Conservation (phyloP, 73 alveolate genomes). For the Paramecium pentaurelia region DNA sequence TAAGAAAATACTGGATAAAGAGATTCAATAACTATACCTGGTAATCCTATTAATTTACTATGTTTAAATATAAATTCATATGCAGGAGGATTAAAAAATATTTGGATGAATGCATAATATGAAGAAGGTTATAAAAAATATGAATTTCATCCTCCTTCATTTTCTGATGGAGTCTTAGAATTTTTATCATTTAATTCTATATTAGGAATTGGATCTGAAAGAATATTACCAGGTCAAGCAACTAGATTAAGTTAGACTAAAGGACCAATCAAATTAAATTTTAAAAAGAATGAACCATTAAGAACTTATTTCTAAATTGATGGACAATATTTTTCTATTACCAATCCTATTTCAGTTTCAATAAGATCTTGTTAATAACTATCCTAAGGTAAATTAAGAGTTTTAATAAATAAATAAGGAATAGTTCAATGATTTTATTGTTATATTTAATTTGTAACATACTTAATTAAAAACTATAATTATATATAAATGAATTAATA, state of each 20-base stretch:
- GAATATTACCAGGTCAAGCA: slow-evolving; percentile 64
- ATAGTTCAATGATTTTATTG: background rate
- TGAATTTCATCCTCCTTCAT: slow-evolving; percentile 47
- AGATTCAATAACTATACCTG: slow-evolving; percentile 76
- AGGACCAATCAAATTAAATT: slow-evolving; percentile 66
- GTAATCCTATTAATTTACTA: slow-evolving; percentile 48
- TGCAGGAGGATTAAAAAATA: slow-evolving; percentile 86
- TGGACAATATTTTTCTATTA: slow-evolving; percentile 70
- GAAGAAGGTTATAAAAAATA: slow-evolving; percentile 17
- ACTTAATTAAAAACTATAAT: background rate
- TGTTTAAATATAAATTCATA: slow-evolving; percentile 78
- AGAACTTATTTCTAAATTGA: slow-evolving; percentile 73
- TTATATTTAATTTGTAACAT: background rate
- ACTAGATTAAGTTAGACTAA: slow-evolving; percentile 65
- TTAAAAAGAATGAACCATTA: slow-evolving; percentile 62
- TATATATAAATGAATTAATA: too few relatives aligned
- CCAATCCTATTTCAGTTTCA: slow-evolving; percentile 8
- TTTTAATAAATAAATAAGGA: background rate
- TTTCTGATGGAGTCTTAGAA: slow-evolving; percentile 75
- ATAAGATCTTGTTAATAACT: slow-evolving; percentile 9
- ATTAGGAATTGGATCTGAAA: slow-evolving; percentile 60
- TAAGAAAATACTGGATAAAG: slow-evolving; percentile 7
- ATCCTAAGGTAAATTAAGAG: background rate
- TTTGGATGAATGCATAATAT: slow-evolving; percentile 76
- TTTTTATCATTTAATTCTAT: slow-evolving; percentile 65